Percentiles rank a stretch among this genome's conserved stretches.
Conservation (phyloP, 352 stramenopile species). For the Hyaloperonospora arabidopsidis region DNA sequence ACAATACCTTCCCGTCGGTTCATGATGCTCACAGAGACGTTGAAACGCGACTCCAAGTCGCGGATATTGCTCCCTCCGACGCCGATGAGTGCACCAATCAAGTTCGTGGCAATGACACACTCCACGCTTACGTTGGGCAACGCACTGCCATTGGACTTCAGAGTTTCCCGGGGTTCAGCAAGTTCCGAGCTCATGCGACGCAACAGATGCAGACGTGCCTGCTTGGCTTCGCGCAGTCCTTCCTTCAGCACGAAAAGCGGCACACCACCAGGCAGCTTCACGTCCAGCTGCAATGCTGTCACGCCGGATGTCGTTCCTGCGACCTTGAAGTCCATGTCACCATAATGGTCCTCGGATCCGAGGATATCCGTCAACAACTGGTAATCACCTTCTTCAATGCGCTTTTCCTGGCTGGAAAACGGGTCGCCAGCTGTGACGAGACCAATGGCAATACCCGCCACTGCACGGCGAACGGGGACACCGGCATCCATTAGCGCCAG, state of each 20-base stretch:
- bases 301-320: conserved; percentile 86
- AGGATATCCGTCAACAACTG: conserved; percentile 95
- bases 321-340: conserved; percentile 99
- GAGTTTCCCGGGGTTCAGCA: conserved; percentile 39
- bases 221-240: conserved; percentile 78
- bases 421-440: conserved; percentile 66
- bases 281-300: conserved; percentile 94
- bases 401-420: conserved; percentile 41
- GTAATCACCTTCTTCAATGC: conserved; percentile 58
- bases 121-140: conserved; percentile 44
- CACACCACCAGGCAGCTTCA: conserved; percentile 89
- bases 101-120: conserved; percentile 45
- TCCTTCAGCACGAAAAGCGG: conserved; percentile 79
- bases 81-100: conserved; percentile 67
- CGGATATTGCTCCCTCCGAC: conserved; percentile 67
- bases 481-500: conserved; percentile 96
- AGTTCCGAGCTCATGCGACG: conserved; percentile 77
- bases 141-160: conserved; percentile 41
- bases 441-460: conserved; percentile 95
- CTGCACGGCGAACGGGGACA: conserved; percentile 88
- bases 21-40: conserved; percentile 53
- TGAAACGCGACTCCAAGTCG: conserved; percentile 55
- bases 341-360: conserved; percentile 95
- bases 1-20: conserved; percentile 82
- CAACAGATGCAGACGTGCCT: conserved; percentile 74